Evolutionary conservation across 163 green algal species (phyloP).

Genomic region (Picocystis sp.): DNA sequence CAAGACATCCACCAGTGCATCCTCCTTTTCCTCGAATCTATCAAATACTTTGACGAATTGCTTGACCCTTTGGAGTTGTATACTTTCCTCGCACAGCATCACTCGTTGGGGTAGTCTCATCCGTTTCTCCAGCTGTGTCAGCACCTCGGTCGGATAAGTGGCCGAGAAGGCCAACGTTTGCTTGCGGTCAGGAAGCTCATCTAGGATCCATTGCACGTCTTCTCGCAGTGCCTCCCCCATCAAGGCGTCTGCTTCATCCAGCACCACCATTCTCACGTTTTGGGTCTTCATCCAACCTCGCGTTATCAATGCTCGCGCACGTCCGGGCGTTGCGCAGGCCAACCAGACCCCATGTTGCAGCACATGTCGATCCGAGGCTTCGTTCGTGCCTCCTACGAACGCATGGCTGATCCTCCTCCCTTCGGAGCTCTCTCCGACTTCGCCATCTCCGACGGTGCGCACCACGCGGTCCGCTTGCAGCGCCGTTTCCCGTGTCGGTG

Average conservation of each 20-base stretch:
- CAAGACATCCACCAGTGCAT: constrained; percentile 38
- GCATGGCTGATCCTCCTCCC: neutral
- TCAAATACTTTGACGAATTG: neutral
- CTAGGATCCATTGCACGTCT: constrained; percentile 38
- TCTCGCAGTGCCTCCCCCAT: constrained; percentile 19
- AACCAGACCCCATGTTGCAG: constrained; percentile 2
- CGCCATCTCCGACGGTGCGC: neutral
- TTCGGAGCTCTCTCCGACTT: neutral
- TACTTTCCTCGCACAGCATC: constrained; percentile 26
- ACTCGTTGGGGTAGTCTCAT: constrained; percentile 44
- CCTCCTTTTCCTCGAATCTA: constrained; percentile 27
- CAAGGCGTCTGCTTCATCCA: constrained; percentile 77
- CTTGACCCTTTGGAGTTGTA: constrained; percentile 5
- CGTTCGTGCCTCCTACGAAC: constrained; percentile 9
- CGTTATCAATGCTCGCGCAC: neutral
- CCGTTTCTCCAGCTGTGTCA: constrained; percentile 34
- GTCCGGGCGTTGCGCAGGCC: constrained; percentile 3
- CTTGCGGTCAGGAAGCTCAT: constrained; percentile 34
- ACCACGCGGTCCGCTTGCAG: constrained; percentile 13
- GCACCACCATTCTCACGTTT: constrained; percentile 34
- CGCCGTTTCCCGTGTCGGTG: constrained; percentile 33
- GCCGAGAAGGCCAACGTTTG: constrained; percentile 66
- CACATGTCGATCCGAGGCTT: constrained; percentile 4
- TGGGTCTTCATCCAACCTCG: constrained; percentile 1
- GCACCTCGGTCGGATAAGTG: constrained; percentile 43